Percentiles rank a stretch among this genome's conserved stretches.
These are phyloP conservation scores for Chrysoporthe cubensis DNA, from an alignment of 2,329 filamentous ascomycete species.

Conservation along the genomic window DNA sequence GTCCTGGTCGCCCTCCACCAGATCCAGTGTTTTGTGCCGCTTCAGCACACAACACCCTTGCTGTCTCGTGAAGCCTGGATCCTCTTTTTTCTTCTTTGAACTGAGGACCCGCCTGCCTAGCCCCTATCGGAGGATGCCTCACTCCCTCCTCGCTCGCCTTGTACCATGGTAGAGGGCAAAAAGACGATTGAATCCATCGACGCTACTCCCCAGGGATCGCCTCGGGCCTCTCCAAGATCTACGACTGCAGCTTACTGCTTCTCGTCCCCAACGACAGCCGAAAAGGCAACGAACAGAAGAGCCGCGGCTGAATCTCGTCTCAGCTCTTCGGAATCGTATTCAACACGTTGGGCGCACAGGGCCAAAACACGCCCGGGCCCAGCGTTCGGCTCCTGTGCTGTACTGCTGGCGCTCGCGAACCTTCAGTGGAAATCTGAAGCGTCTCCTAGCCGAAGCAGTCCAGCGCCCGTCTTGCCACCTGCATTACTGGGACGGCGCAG, in stretches of 20 bases:
- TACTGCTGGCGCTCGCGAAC: not conserved
- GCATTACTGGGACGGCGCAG: constrained; percentile 6
- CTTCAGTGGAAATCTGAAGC: not conserved
- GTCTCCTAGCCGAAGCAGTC: not conserved
- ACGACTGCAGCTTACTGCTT: constrained; percentile 1
- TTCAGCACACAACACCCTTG: constrained; percentile 16
- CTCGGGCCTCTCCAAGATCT: not conserved
- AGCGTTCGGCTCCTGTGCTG: not conserved
- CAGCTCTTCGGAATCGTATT: not conserved
- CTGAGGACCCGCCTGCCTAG: constrained; percentile 19
- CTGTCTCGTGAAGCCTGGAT: constrained; percentile 25
- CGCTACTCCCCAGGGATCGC: not conserved
- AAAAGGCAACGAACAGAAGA: not conserved
- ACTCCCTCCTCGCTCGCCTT: not conserved
- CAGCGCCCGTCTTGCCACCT: not conserved
- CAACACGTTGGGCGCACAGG: not conserved
- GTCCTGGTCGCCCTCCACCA: constrained; percentile 15
- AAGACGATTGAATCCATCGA: not conserved
- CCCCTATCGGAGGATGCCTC: constrained; percentile 25
- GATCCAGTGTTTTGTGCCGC: constrained; percentile 23
- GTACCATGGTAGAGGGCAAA: not conserved
- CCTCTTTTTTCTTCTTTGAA: constrained; percentile 6
- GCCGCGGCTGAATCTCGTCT: not conserved
- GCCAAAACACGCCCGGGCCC: not conserved
- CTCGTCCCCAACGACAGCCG: not conserved